Conservation (phyloP, 2,329 filamentous ascomycete genomes). For the Talaromyces sp. region DNA sequence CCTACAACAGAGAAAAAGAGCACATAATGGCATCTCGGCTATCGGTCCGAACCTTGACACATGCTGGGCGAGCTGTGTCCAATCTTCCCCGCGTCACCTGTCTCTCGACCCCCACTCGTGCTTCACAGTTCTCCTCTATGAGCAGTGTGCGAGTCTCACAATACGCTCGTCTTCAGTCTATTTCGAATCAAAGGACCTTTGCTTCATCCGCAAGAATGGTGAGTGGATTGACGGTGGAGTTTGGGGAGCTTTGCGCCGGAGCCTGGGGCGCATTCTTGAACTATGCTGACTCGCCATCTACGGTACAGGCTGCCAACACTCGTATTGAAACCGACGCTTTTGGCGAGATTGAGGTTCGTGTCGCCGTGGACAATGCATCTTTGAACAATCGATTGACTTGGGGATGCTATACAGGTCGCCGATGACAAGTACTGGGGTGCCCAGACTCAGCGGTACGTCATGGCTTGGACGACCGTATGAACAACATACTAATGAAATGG, state of each 20-base stretch:
- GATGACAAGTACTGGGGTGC: slow-evolving; percentile 98
- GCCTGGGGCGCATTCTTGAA: background rate
- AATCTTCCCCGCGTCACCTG: slow-evolving; percentile 35
- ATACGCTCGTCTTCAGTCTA: slow-evolving; percentile 37
- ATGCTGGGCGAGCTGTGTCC: slow-evolving; percentile 31
- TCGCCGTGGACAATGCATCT: background rate
- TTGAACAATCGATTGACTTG: background rate
- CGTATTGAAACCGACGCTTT: slow-evolving; percentile 96
- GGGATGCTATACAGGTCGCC: slow-evolving; percentile 54
- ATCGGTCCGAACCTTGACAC: slow-evolving; percentile 28
- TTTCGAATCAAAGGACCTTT: slow-evolving; percentile 36
- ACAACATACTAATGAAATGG: slow-evolving; percentile 22
- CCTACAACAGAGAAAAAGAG: background rate
- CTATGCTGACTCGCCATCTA: background rate
- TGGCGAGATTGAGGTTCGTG: slow-evolving; percentile 75
- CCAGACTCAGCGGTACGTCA: slow-evolving; percentile 74
- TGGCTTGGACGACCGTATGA: slow-evolving; percentile 1
- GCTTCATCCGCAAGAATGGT: slow-evolving; percentile 40
- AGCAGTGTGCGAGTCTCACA: slow-evolving; percentile 28
- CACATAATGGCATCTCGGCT: slow-evolving; percentile 17
- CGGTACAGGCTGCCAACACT: slow-evolving; percentile 45
- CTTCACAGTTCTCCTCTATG: slow-evolving; percentile 23
- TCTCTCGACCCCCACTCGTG: slow-evolving; percentile 26
- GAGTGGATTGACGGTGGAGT: slow-evolving; percentile 14
- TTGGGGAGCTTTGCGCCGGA: background rate